Evolutionary conservation across 1,284 basidiomycete genomes (phyloP).

Genomic region (Ceratobasidium sp.): DNA sequence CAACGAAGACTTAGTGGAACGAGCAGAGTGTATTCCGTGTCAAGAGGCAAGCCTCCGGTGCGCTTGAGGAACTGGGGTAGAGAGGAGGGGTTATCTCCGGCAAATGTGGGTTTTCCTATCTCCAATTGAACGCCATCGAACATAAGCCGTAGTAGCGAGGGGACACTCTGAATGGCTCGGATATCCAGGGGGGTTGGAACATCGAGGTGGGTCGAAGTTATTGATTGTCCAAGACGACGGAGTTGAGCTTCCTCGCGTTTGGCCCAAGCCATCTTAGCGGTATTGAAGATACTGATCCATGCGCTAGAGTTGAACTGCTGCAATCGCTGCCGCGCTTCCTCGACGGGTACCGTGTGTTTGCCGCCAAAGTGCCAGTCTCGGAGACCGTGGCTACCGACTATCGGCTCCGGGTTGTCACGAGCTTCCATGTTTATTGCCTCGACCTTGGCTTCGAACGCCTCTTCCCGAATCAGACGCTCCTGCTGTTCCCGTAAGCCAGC

Average conservation of each 20-base stretch:
- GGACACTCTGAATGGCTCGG: constrained; percentile 61
- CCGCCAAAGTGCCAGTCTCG: constrained; percentile 62
- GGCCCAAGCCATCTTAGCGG: constrained; percentile 20
- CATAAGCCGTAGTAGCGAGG: constrained; percentile 82
- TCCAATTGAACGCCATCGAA: constrained; percentile 70
- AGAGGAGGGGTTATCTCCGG: constrained; percentile 67
- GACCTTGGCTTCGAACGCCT: constrained; percentile 85
- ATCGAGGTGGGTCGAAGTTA: constrained; percentile 39
- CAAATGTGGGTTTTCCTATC: constrained; percentile 76
- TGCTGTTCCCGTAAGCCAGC: constrained; percentile 82
- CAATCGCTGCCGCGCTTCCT: constrained; percentile 82
- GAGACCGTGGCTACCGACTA: constrained; percentile 13
- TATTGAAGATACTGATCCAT: constrained; percentile 66
- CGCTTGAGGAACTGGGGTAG: constrained; percentile 48
- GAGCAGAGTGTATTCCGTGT: constrained; percentile 83
- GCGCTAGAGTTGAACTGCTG: constrained; percentile 81
- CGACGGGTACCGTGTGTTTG: constrained; percentile 74
- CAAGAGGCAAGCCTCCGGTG: constrained; percentile 70
- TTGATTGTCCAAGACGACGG: constrained; percentile 55
- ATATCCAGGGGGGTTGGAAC: constrained; percentile 62
- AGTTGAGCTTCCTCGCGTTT: constrained; percentile 34
- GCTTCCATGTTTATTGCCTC: constrained; percentile 65
- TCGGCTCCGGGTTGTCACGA: constrained; percentile 38
- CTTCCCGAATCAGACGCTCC: constrained; percentile 81
- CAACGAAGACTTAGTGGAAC: constrained; percentile 87